Base-by-base conservation (phyloP, 2,329 filamentous ascomycete species). In the Sclerotinia trifoliorum region DNA sequence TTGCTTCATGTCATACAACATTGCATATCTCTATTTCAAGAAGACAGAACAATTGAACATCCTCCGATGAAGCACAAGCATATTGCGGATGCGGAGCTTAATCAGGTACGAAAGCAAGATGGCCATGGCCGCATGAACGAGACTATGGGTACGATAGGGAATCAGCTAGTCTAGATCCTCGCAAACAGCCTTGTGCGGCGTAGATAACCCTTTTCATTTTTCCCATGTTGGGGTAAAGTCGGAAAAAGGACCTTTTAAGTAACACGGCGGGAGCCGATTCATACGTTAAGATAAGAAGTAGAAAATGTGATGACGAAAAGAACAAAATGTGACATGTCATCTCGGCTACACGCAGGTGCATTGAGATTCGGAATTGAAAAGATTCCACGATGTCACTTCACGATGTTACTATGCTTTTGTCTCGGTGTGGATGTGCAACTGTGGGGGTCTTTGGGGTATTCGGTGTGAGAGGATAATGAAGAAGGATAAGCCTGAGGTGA, bases 191-290 rank as follows among this genome's bases (percentile, higher is more conserved):
- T 51, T 62, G 44, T n/a, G 24, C 29, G 15, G 21, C 46, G 46
- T 51, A n/a, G 8, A 39, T 13, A 24, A 29, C 29, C 29, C 11
- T 51, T 63, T 51, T 17, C n/a, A 26, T 26, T 35, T 63, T 35
- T 63, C 6, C 46, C 46, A 51, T 8, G 15, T 21, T 13, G 46
- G 46, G 46, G 8, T 51, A 26, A 52, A 63, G 19, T 26, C 60
- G 46, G 60, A 42, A 63, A 63, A 63, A 63, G 60, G 60, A 26
- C 60, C 60, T 39, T 63, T 42, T 63, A 51, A 32, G 46, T 51
- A 51, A 63, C 60, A 63, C 60, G 58, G 26, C 46, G 21, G 58
- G 17, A 61, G 58, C 44, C 26, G 26, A 49, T 32, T n/a, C 44
- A 48, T n/a, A 51, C 2, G 8, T 62, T 19, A 2, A 62, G 60